A percentile compares a stretch with the other conserved stretches of the same genome.
These are phyloP conservation scores for Candida stauntonica DNA, from an alignment of 805 yeast species.

Conservation along the genomic window DNA sequence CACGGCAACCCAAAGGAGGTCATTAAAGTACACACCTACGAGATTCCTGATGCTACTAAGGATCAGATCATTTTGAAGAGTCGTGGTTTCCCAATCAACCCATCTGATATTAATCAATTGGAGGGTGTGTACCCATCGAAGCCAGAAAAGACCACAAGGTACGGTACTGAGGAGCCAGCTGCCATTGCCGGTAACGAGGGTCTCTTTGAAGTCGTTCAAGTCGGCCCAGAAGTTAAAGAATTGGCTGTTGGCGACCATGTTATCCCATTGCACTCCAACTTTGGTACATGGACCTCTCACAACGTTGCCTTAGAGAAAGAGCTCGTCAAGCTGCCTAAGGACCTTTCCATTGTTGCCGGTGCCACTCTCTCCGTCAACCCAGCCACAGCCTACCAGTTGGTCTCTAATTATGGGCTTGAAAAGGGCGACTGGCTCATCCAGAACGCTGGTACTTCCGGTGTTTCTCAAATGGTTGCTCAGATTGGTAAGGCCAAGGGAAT, in stretches of 20 bases:
- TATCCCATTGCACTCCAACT: constrained; percentile 69
- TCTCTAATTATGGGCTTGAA: constrained; percentile 50
- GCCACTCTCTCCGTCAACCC: constrained; percentile 94
- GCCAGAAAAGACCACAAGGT: constrained; percentile 51
- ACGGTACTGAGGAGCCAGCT: constrained; percentile 57
- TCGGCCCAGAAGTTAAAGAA: constrained; percentile 48
- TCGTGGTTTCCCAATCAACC: constrained; percentile 82
- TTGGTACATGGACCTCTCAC: constrained; percentile 93
- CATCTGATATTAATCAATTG: constrained; percentile 81
- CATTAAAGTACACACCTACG: constrained; percentile 46
- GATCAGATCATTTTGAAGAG: constrained; percentile 58
- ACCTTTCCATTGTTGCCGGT: constrained; percentile 55
- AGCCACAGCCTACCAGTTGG: constrained; percentile 85
- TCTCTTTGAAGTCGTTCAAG: constrained; percentile 73
- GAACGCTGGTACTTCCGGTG: constrained; percentile 95
- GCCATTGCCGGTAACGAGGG: constrained; percentile 97
- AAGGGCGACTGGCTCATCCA: constrained; percentile 84
- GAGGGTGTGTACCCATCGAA: constrained; percentile 83
- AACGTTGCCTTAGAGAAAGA: constrained; percentile 49
- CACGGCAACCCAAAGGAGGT: constrained; percentile 67
- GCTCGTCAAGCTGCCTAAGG: constrained; percentile 50
- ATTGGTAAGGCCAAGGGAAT: constrained; percentile 73
- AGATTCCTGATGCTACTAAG: constrained; percentile 42
- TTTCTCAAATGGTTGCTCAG: constrained; percentile 88
- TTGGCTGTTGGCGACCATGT: constrained; percentile 80